These are phyloP conservation scores for Aspergillus ellipticus DNA, from an alignment of 495 filamentous ascomycete species.

Conservation along the genomic window DNA sequence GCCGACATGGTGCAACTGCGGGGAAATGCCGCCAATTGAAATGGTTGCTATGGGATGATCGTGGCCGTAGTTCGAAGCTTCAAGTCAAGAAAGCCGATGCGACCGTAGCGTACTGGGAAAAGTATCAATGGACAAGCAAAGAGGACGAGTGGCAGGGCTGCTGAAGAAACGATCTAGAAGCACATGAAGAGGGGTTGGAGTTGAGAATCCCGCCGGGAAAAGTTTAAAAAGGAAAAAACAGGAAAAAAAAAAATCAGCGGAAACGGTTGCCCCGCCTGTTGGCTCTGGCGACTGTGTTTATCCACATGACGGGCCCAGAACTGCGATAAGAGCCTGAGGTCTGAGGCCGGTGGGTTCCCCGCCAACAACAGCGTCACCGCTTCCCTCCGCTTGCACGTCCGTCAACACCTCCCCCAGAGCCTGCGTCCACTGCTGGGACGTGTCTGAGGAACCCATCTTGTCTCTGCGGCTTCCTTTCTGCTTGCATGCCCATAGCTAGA, in stretches of 20 bases:
- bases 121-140: not conserved
- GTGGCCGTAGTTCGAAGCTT: not conserved
- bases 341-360: constrained; percentile 21
- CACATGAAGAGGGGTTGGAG: not conserved
- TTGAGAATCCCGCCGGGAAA: not conserved
- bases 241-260: constrained; percentile 17
- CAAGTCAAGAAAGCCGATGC: not conserved
- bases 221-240: constrained; percentile 7
- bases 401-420: not conserved
- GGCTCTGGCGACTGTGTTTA: constrained; percentile 32
- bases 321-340: constrained; percentile 17
- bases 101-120: not conserved
- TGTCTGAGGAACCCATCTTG: not conserved
- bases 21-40: constrained; percentile 1
- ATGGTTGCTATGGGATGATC: not conserved
- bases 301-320: constrained; percentile 21
- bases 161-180: not conserved
- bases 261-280: constrained; percentile 34
- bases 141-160: not conserved
- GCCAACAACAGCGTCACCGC: constrained; percentile 25
- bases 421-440: not conserved
- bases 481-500: not conserved
- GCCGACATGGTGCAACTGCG: constrained; percentile 29
- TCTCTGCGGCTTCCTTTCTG: not conserved
- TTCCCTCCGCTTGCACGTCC: constrained; percentile 9